Evolutionary conservation across 192 early-diverging fungal genomes (phyloP).

Genomic region (Helicostylum pulchrum): DNA sequence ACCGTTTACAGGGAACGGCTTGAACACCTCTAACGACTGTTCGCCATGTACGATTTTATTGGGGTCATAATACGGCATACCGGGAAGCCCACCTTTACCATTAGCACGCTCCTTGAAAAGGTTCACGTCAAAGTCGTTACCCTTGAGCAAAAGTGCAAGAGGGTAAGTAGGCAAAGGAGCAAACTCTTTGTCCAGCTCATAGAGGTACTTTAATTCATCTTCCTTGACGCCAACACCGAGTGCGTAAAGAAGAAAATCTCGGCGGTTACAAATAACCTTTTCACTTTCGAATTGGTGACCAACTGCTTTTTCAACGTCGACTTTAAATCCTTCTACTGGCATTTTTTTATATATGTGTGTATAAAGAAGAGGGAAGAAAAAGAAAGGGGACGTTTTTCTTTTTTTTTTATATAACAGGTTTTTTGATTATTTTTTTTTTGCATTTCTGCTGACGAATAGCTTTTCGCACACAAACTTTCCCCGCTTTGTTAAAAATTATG

Average conservation of each 20-base stretch:
- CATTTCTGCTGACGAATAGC: slow-evolving; percentile 14
- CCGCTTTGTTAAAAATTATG: no score
- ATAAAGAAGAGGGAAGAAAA: background rate
- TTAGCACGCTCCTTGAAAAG: slow-evolving; percentile 41
- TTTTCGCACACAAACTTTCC: background rate
- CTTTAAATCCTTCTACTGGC: slow-evolving; percentile 35
- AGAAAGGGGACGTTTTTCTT: background rate
- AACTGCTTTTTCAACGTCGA: slow-evolving; percentile 57
- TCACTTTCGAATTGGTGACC: slow-evolving; percentile 44
- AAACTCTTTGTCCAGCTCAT: slow-evolving; percentile 61
- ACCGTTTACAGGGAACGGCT: slow-evolving; percentile 57
- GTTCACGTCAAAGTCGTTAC: slow-evolving; percentile 30
- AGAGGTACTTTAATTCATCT: slow-evolving; percentile 63
- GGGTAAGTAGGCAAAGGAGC: slow-evolving; percentile 68
- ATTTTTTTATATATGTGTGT: slow-evolving; percentile 5
- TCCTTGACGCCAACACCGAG: slow-evolving; percentile 57
- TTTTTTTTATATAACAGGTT: slow-evolving; percentile 3
- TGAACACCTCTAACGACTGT: slow-evolving; percentile 57
- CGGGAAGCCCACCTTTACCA: slow-evolving; percentile 44
- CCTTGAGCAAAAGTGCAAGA: slow-evolving; percentile 61
- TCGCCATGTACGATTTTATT: slow-evolving; percentile 73
- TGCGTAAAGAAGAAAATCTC: slow-evolving; percentile 70
- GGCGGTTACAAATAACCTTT: slow-evolving; percentile 32
- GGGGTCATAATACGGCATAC: slow-evolving; percentile 62
- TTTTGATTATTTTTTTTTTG: background rate